These are phyloP conservation scores for Rhizophagus prolifer DNA, from an alignment of 192 early-diverging fungal species.

Conservation along the genomic window DNA sequence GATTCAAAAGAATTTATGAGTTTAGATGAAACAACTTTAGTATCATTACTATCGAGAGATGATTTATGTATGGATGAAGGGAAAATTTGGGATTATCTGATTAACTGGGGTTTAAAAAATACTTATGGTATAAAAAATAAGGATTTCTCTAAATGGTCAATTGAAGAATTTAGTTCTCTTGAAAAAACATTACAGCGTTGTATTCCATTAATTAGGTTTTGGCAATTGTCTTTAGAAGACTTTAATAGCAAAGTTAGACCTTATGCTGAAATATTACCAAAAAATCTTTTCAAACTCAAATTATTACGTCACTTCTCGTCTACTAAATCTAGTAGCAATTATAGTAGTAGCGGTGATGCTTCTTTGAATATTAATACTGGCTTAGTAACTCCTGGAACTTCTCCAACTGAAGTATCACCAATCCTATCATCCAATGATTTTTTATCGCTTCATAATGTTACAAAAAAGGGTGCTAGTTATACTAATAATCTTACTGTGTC, in stretches of 20 bases:
- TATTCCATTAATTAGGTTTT: constrained; percentile 28
- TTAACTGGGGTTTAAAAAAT: constrained; percentile 25
- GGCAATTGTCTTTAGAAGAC: constrained; percentile 9
- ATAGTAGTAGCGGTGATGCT: not conserved
- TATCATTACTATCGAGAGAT: constrained; percentile 22
- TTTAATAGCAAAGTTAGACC: constrained; percentile 28
- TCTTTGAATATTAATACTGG: not conserved
- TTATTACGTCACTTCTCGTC: constrained; percentile 15
- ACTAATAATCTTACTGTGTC: not conserved
- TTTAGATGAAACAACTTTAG: constrained; percentile 23
- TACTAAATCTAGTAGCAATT: not conserved
- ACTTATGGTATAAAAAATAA: constrained; percentile 15
- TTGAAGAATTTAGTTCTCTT: constrained; percentile 11
- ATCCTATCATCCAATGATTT: not conserved
- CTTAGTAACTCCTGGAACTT: not conserved
- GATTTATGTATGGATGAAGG: constrained; percentile 29
- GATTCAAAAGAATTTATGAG: constrained; percentile 24
- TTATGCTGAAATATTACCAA: constrained; percentile 12
- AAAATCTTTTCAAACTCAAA: constrained; percentile 18
- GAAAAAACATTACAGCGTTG: constrained; percentile 23
- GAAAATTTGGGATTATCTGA: constrained; percentile 26
- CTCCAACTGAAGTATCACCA: not conserved
- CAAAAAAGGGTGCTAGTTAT: not conserved
- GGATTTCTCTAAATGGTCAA: constrained; percentile 13
- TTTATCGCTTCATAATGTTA: not conserved